phyloP scores from a whole-genome alignment of 768 basidiomycete genomes.

The Collybiopsis luxurians region DNA sequence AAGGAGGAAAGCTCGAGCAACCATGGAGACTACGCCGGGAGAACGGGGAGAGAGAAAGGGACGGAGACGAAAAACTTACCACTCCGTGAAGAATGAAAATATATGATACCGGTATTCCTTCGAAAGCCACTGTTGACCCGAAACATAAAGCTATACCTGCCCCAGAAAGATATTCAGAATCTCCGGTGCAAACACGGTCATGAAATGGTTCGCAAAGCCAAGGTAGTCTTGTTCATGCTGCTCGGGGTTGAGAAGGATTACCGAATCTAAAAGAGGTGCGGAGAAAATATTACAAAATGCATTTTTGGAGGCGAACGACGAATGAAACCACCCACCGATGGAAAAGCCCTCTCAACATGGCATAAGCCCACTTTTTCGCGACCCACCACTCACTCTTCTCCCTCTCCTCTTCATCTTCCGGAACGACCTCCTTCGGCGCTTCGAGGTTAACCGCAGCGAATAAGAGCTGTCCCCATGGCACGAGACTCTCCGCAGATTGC shows the following conservation, averaged over 20 bases:
- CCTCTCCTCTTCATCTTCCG: conserved; percentile 72
- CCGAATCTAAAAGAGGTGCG: conserved; percentile 53
- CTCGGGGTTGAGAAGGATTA: conserved; percentile 85
- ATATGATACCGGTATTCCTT: conserved; percentile 84
- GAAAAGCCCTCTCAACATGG: conserved; percentile 76
- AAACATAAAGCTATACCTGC: conserved; percentile 71
- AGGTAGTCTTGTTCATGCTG: conserved; percentile 68
- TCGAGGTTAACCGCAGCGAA: conserved; percentile 76
- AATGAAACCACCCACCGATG: conserved; percentile 46
- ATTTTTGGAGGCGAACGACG: too few relatives aligned
- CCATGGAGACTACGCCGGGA: too few relatives aligned
- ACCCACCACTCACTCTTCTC: conserved; percentile 88
- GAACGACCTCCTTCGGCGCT: conserved; percentile 62
- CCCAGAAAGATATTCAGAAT: conserved; percentile 78
- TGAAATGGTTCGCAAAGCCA: conserved; percentile 75
- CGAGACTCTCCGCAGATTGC: conserved; percentile 68
- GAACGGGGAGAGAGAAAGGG: too few relatives aligned
- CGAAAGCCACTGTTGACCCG: conserved; percentile 73
- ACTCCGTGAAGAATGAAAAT: conserved; percentile 84
- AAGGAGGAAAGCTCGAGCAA: neutral
- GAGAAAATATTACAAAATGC: neutral
- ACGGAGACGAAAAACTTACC: conserved; percentile 61
- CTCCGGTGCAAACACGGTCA: conserved; percentile 77
- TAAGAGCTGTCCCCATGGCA: conserved; percentile 85
- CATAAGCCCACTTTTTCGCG: conserved; percentile 91